A percentile compares a stretch with the other conserved stretches of the same genome.
phyloP scores from a whole-genome alignment of 768 basidiomycete genomes.

The Trametopsis cervina region DNA sequence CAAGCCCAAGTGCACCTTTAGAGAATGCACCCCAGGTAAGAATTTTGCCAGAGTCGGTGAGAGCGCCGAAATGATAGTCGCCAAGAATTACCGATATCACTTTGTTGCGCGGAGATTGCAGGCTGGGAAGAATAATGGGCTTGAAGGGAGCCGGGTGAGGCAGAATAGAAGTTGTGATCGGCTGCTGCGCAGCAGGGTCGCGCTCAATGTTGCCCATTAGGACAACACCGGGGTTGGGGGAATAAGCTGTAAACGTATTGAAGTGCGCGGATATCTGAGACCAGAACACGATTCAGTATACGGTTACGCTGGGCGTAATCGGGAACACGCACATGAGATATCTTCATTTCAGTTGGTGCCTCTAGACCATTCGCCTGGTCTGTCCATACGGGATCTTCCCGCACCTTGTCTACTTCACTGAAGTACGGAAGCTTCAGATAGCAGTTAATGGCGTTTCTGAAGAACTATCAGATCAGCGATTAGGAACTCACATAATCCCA shows the following conservation, averaged over 20 bases:
- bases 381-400: conserved; percentile 30
- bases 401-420: conserved; percentile 52
- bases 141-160: not conserved
- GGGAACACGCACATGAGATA: conserved; percentile 65
- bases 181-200: conserved; percentile 21
- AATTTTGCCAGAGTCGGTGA: conserved; percentile 70
- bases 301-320: conserved; percentile 5
- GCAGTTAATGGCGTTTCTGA: too few species aligned
- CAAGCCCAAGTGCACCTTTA: conserved; percentile 79
- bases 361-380: conserved; percentile 20
- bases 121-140: conserved; percentile 60
- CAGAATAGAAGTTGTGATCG: not conserved
- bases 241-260: conserved; percentile 74
- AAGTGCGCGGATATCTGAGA: conserved; percentile 80
- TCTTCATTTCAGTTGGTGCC: conserved; percentile 44
- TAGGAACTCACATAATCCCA: conserved; percentile 69
- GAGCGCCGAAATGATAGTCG: conserved; percentile 87
- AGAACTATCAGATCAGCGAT: too few species aligned
- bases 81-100: conserved; percentile 88
- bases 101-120: conserved; percentile 53
- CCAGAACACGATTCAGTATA: conserved; percentile 17
- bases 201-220: conserved; percentile 60
- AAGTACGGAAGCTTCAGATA: conserved; percentile 64
- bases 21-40: conserved; percentile 79
- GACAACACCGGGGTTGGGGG: conserved; percentile 67